Base-by-base conservation (phyloP, 2,329 filamentous ascomycete genomes). In the Fonsecaea multimorphosa region DNA sequence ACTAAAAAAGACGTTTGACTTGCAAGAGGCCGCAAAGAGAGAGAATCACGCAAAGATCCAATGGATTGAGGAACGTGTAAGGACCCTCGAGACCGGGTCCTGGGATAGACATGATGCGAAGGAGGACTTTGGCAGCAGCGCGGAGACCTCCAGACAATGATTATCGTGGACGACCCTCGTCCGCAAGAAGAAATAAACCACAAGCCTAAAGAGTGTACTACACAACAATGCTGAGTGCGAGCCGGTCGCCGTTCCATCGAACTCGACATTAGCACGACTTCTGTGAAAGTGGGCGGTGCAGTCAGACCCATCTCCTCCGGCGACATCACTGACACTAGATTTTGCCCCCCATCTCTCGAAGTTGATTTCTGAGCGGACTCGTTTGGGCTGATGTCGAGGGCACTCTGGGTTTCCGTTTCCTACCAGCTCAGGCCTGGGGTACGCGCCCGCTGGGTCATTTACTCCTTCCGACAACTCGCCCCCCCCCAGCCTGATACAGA, bases 21-120 rank as follows among this genome's bases (percentile, higher is more conserved):
- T 85, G 70, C 90, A 93, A 75, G 84, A 90, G 74, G 79, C 83
- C 58, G 85, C 86, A 27, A 86, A 83, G 74, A 71, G 71, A 56
- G 78, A 77, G 65, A 87, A 87, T 68, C 81, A 83, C 44, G 74
- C 74, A 51, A 82, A 82, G 65, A 86, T 91, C 36, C 76, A 78
- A 70, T 80, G 81, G 14, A 78, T 95, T 60, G 81, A 89, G 54
- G 75, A 77, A n/a, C 78, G 79, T 46, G 85, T 93, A 1, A 82
- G 84, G 72, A 71, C 71, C 40, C 77, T 97, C 53, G 93, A 97
- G 80, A 82, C 81, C 72, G 82, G 83, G 64, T 92, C 89, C 34
- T 96, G 93, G 92, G 85, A 93, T 77, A 81, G 87, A 64, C 77
- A 80, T 38, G 89, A 86, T 75, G 91, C 91, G 1, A 85, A 90